These are phyloP conservation scores for Trichoderma erinaceum DNA, from an alignment of 495 filamentous ascomycete species.

Conservation along the genomic window DNA sequence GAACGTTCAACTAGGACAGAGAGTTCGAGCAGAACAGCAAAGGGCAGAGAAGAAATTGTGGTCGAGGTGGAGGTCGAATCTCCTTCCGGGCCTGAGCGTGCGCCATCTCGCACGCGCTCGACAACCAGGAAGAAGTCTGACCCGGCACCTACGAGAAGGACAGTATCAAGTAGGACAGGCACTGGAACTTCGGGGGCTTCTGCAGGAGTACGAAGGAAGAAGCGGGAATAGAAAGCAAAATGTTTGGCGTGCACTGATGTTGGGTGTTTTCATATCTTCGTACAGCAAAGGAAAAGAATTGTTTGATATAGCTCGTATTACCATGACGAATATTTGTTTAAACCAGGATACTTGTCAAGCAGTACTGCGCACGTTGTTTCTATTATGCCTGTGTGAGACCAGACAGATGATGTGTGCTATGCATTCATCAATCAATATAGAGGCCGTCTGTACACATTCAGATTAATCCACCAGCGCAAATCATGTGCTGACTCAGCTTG, in stretches of 20 bases:
- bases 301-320: slow-evolving; percentile 8
- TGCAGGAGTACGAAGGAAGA: slow-evolving; percentile 11
- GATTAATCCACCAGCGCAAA: too few species aligned
- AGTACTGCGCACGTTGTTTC: background rate
- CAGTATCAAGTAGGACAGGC: slow-evolving; percentile 2
- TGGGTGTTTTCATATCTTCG: background rate
- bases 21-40: background rate
- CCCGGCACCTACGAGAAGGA: background rate
- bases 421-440: too few species aligned
- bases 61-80: slow-evolving; percentile 15
- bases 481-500: too few species aligned
- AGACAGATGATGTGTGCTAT: too few species aligned
- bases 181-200: background rate
- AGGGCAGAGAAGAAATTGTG: slow-evolving; percentile 12
- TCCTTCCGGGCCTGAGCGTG: background rate
- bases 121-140: slow-evolving; percentile 6
- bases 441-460: too few species aligned
- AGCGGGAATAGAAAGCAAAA: background rate
- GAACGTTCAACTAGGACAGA: background rate
- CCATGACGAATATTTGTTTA: background rate
- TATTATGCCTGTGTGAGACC: too few species aligned
- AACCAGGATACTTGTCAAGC: background rate
- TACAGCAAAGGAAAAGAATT: background rate
- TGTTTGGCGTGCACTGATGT: background rate
- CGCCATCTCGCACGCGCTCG: slow-evolving; percentile 2